A percentile compares a stretch with the other conserved stretches of the same genome.
These are phyloP conservation scores for Combretum micranthum DNA, from an alignment of 345 rosid genomes.

Conservation along the genomic window DNA sequence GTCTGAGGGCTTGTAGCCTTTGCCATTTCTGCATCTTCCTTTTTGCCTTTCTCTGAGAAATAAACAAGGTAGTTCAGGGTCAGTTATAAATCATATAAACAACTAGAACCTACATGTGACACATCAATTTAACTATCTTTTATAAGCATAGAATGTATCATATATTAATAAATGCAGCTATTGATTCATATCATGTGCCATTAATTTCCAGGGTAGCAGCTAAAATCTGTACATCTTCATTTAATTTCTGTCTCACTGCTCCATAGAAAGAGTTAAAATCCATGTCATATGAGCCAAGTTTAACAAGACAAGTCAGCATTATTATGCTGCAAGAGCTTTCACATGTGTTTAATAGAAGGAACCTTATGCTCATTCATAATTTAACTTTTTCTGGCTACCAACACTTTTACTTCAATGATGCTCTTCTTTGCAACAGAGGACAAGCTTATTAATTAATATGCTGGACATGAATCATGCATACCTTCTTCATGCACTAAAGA, in stretches of 20 bases:
- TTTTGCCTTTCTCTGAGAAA: slow-evolving; percentile 21
- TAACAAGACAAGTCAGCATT: not conserved
- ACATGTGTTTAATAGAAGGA: not conserved
- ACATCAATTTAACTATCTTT: too few species aligned
- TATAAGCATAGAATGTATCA: too few species aligned
- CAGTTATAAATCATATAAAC: not conserved
- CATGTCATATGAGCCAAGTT: not conserved
- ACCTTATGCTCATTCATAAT: not conserved
- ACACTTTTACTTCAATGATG: not conserved
- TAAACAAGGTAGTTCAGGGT: not conserved
- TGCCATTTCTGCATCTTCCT: slow-evolving; percentile 23
- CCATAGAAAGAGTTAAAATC: not conserved
- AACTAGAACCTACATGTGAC: not conserved
- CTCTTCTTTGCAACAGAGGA: not conserved
- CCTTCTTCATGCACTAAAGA: slow-evolving; percentile 21
- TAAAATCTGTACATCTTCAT: too few species aligned
- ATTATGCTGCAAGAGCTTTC: not conserved
- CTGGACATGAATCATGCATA: slow-evolving; percentile 7
- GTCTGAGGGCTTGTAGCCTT: slow-evolving; percentile 26
- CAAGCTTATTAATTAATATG: not conserved
- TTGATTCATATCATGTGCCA: too few species aligned
- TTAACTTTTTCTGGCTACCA: not conserved
- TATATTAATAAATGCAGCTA: too few species aligned
- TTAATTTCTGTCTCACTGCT: not conserved
- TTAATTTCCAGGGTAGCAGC: too few species aligned